Conservation (phyloP, 257 asterid genomes). For the Lavandula angustifolia region DNA sequence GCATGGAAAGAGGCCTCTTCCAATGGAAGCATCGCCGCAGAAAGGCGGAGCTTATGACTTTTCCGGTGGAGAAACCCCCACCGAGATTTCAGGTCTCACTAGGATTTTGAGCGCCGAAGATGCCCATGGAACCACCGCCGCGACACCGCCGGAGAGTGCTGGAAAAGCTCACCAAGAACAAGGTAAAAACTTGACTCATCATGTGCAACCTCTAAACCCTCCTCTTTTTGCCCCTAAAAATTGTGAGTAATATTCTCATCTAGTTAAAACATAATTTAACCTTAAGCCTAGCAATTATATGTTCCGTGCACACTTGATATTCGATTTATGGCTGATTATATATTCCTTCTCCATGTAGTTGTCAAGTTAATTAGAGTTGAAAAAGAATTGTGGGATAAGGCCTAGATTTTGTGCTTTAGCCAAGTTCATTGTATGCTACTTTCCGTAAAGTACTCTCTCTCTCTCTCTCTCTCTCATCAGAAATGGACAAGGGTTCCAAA, state of each 20-base stretch:
- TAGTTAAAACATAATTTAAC: too few species aligned
- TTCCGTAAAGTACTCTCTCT: slow-evolving; percentile 65
- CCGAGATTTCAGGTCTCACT: slow-evolving; percentile 27
- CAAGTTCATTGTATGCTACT: slow-evolving; percentile 71
- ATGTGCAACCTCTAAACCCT: not conserved
- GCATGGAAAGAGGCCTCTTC: slow-evolving; percentile 55
- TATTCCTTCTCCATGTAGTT: not conserved
- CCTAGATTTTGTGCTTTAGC: slow-evolving; percentile 28
- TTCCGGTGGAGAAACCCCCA: not conserved
- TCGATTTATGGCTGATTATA: slow-evolving; percentile 5
- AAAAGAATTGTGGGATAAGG: slow-evolving; percentile 10
- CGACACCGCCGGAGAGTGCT: slow-evolving; percentile 30
- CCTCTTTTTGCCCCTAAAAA: not conserved
- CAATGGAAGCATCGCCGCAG: slow-evolving; percentile 50
- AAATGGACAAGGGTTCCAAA: slow-evolving; percentile 24
- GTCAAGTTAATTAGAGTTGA: slow-evolving; percentile 22
- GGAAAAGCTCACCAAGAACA: slow-evolving; percentile 27
- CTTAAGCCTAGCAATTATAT: not conserved
- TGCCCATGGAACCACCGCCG: slow-evolving; percentile 4
- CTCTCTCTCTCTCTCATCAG: slow-evolving; percentile 28
- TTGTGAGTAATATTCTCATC: not conserved
- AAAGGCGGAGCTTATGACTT: slow-evolving; percentile 22
- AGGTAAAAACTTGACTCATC: slow-evolving; percentile 23
- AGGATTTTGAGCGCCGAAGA: slow-evolving; percentile 23
- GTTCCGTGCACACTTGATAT: not conserved